Base-by-base conservation (phyloP, 1,284 basidiomycete genomes). In the Ceratobasidium sp. region DNA sequence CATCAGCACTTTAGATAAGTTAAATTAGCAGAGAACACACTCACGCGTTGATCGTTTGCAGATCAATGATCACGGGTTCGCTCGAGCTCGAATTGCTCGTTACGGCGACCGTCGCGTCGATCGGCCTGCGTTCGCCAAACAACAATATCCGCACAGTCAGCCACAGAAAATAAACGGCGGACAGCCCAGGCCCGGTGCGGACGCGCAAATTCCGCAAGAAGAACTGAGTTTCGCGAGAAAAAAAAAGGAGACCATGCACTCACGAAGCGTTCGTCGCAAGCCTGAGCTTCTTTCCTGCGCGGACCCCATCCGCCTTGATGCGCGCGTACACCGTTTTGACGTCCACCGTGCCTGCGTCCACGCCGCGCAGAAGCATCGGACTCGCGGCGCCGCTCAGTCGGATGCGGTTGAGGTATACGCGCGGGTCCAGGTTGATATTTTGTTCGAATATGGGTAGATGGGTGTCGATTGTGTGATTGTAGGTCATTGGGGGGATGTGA, bases 1-100 rank as follows among this genome's bases (percentile, higher is more conserved):
- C 58, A 45, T 73, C 47, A 61, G 28, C 23, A 20, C n/a, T 61
- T 31, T 42, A 73, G 42, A 47, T 73, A 42, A 28, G 42, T 2
- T 3, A 3, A 23, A 65, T 49, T 28, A 35, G 28, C 35, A 26
- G 13, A 17, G 31, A 17, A 23, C 6, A 28, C 42, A 61, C 69
- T 73, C 56, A 73, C 69, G 54, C 69, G 69, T 73, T 73, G 37
- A 73, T 60, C 13, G 69, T 73, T 28, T 73, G 69, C 42, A 73
- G 37, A 56, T 73, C 69, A 51, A 73, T 73, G 53, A 6, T 47
- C 11, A 73, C 69, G 42, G 69, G 69, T 39, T 60, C 69, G 45
- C 56, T 73, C 39, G 69, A 31, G 31, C 45, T 73, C 54, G 69
- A 60, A n/a, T 73, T 73, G 31, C 69, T 73, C 42, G 26, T 61